Evolutionary conservation across 2,329 filamentous ascomycete species (phyloP).

Genomic region (Pleoardoris graminearum): DNA sequence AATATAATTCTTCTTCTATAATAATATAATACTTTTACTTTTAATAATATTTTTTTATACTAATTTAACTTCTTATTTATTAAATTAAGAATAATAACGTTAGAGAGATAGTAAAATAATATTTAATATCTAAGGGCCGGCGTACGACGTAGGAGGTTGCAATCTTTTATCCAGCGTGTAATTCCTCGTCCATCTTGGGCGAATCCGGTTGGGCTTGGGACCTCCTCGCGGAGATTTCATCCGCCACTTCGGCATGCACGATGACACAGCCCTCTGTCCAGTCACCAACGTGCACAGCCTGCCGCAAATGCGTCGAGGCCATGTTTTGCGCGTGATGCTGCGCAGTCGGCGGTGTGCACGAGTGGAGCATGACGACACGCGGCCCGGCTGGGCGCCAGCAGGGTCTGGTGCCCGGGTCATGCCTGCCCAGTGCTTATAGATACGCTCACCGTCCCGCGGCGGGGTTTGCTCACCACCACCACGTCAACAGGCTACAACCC

Average conservation of each 20-base stretch:
- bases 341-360: neutral
- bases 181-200: too few relatives aligned
- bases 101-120: too few relatives aligned
- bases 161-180: too few relatives aligned
- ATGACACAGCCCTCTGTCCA: slow-evolving; percentile 4
- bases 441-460: neutral
- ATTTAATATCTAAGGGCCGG: too few relatives aligned
- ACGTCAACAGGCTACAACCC: neutral
- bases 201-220: neutral
- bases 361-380: slow-evolving; percentile 5
- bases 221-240: neutral
- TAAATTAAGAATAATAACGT: too few relatives aligned
- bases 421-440: slow-evolving; percentile 4
- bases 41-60: too few relatives aligned
- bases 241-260: slow-evolving; percentile 4
- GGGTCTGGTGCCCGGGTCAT: slow-evolving; percentile 5
- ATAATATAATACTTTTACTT: too few relatives aligned
- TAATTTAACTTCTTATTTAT: too few relatives aligned
- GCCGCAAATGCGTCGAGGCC: neutral
- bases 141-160: too few relatives aligned
- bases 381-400: neutral
- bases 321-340: slow-evolving; percentile 1
- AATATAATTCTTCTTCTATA: too few relatives aligned
- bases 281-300: slow-evolving; percentile 2
- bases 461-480: neutral